Evolutionary conservation across 768 basidiomycete genomes (phyloP).

Genomic region (Inosperma sp.): DNA sequence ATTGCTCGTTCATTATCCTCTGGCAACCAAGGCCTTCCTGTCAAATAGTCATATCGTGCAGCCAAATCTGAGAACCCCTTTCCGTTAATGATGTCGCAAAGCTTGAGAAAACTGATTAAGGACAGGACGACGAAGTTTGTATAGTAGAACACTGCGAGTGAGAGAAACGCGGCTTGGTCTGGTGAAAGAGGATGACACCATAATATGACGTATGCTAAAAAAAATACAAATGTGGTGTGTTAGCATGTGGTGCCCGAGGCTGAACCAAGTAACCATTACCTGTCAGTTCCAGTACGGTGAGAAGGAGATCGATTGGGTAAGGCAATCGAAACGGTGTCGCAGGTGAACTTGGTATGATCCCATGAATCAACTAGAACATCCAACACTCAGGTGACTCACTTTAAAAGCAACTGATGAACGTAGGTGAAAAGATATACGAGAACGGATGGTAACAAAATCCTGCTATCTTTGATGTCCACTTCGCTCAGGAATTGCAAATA

Average conservation of each 20-base stretch:
- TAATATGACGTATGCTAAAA: neutral
- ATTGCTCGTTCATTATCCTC: neutral
- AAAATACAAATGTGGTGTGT: neutral
- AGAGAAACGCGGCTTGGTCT: neutral
- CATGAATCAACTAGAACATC: too few relatives aligned
- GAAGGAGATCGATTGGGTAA: neutral
- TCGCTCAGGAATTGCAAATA: neutral
- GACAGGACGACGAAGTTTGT: neutral
- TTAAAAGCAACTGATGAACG: neutral
- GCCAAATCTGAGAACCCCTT: neutral
- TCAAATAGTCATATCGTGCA: neutral
- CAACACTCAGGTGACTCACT: neutral
- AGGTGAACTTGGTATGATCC: neutral
- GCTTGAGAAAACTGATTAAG: neutral
- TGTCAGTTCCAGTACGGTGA: neutral
- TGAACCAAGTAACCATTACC: neutral
- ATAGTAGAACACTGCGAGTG: neutral
- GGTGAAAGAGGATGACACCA: neutral
- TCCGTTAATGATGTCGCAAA: neutral
- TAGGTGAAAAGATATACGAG: neutral
- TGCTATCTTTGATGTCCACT: neutral
- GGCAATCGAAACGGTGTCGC: neutral
- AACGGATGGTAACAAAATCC: neutral
- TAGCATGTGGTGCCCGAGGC: neutral
- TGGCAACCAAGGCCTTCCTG: neutral